Conservation (phyloP, 805 yeast species). For the Lachancea waltii region DNA sequence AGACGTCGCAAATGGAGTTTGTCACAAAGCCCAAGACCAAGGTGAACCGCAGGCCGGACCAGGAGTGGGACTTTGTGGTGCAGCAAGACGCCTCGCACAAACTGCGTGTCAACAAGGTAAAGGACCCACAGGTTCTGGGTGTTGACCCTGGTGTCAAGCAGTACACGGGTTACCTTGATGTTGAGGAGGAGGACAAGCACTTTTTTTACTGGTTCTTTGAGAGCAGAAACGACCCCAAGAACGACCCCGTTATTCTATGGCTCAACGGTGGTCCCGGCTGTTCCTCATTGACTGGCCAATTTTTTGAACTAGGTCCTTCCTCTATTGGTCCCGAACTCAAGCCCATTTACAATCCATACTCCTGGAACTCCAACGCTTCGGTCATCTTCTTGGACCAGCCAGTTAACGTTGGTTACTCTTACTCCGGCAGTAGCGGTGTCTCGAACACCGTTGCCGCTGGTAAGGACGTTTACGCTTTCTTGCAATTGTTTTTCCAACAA, state of each 20-base stretch:
- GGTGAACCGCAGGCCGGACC: conserved; percentile 16
- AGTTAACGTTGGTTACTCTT: conserved; percentile 75
- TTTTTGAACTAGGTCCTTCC: conserved; percentile 83
- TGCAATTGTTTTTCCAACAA: conserved; percentile 71
- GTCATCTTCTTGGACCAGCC: conserved; percentile 87
- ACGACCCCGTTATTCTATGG: conserved; percentile 84
- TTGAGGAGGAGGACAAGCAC: conserved; percentile 78
- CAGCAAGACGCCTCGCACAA: conserved; percentile 41
- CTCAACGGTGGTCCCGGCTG: conserved; percentile 95
- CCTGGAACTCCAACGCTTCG: conserved; percentile 83
- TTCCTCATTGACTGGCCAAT: conserved; percentile 78
- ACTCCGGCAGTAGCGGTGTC: conserved; percentile 54
- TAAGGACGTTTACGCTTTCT: conserved; percentile 70
- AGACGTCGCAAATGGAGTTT: conserved; percentile 44
- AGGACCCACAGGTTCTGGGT: conserved; percentile 60
- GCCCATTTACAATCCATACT: conserved; percentile 64
- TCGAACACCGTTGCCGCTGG: conserved; percentile 77
- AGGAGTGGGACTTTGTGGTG: conserved; percentile 28
- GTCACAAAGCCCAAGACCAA: conserved; percentile 43
- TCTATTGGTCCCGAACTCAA: conserved; percentile 53
- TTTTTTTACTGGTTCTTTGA: conserved; percentile 82
- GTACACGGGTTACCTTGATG: conserved; percentile 80
- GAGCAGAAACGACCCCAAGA: conserved; percentile 80
- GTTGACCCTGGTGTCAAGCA: conserved; percentile 72
- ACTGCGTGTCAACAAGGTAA: conserved; percentile 51